Percentiles rank a stretch among this genome's conserved stretches.
Evolutionary conservation across 2,329 filamentous ascomycete species (phyloP).

Genomic region (Pseudogymnoascus sp.): DNA sequence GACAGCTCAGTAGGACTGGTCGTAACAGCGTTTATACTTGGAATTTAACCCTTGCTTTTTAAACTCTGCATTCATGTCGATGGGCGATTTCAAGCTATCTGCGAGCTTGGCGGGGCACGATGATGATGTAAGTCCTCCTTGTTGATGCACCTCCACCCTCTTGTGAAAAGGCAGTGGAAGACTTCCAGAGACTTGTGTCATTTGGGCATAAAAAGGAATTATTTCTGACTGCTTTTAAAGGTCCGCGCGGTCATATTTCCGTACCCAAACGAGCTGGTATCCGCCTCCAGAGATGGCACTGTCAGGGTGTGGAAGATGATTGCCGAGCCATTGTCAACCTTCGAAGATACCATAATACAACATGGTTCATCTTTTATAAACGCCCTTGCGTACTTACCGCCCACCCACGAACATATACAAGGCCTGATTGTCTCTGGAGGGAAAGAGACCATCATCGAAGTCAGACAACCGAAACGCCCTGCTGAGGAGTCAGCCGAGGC

Average conservation of each 20-base stretch:
- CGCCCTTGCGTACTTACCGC: constrained; percentile 66
- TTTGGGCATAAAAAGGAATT: not conserved
- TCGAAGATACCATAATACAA: constrained; percentile 69
- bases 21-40: not conserved
- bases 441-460: constrained; percentile 88
- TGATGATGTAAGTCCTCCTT: constrained; percentile 65
- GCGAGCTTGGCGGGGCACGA: constrained; percentile 83
- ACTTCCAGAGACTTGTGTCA: not conserved
- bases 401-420: constrained; percentile 56
- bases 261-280: constrained; percentile 62
- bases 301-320: constrained; percentile 77
- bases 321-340: constrained; percentile 58
- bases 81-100: constrained; percentile 88
- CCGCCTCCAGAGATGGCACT: constrained; percentile 84
- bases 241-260: constrained; percentile 82
- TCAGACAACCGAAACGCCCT: constrained; percentile 61
- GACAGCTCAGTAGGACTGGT: not conserved
- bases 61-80: constrained; percentile 30
- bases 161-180: not conserved
- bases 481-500: constrained; percentile 74
- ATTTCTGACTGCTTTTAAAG: constrained; percentile 38
- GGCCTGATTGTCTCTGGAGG: constrained; percentile 83
- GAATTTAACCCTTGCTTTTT: not conserved
- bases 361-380: constrained; percentile 85
- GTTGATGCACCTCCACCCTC: not conserved